Percentiles rank a stretch among this genome's conserved stretches.
phyloP scores from a whole-genome alignment of 1,139 yeast species.

The Candida frijolesensis region DNA sequence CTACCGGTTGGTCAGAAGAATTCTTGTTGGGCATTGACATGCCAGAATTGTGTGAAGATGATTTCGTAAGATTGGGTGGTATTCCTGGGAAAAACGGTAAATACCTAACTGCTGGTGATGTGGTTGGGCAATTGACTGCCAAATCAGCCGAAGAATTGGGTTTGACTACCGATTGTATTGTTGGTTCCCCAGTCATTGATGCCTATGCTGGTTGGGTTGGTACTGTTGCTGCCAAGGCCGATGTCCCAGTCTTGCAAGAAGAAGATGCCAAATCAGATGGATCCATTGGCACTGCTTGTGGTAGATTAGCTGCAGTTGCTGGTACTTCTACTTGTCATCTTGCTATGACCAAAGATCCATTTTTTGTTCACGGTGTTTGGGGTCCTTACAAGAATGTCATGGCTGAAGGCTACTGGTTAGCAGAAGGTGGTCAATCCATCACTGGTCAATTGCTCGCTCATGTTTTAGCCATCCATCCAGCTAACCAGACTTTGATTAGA shows the following conservation, averaged over 20 bases:
- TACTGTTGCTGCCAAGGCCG: slow-evolving; percentile 87
- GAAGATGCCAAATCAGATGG: slow-evolving; percentile 31
- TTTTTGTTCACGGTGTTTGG: slow-evolving; percentile 97
- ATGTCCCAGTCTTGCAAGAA: slow-evolving; percentile 50
- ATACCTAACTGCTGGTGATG: slow-evolving; percentile 85
- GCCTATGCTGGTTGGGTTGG: slow-evolving; percentile 99
- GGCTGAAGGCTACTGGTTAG: slow-evolving; percentile 88
- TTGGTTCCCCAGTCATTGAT: slow-evolving; percentile 94
- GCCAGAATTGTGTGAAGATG: slow-evolving; percentile 74
- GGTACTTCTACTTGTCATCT: slow-evolving; percentile 98
- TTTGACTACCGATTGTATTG: slow-evolving; percentile 73
- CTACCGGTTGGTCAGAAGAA: slow-evolving; percentile 86
- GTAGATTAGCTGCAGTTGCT: slow-evolving; percentile 95
- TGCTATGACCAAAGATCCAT: slow-evolving; percentile 80
- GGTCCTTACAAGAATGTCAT: slow-evolving; percentile 95
- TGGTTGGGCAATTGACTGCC: slow-evolving; percentile 69
- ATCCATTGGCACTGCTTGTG: slow-evolving; percentile 63
- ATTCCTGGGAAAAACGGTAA: slow-evolving; percentile 70
- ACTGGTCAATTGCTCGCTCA: slow-evolving; percentile 94
- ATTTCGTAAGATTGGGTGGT: slow-evolving; percentile 84
- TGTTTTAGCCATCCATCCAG: slow-evolving; percentile 89
- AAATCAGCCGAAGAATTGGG: slow-evolving; percentile 85
- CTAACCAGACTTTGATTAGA: slow-evolving; percentile 68
- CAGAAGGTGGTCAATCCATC: slow-evolving; percentile 99
- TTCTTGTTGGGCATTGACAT: slow-evolving; percentile 70